Percentiles rank a stretch among this genome's conserved stretches.
Evolutionary conservation across 768 basidiomycete genomes (phyloP).

Genomic region (Rhodotorula diobovata): DNA sequence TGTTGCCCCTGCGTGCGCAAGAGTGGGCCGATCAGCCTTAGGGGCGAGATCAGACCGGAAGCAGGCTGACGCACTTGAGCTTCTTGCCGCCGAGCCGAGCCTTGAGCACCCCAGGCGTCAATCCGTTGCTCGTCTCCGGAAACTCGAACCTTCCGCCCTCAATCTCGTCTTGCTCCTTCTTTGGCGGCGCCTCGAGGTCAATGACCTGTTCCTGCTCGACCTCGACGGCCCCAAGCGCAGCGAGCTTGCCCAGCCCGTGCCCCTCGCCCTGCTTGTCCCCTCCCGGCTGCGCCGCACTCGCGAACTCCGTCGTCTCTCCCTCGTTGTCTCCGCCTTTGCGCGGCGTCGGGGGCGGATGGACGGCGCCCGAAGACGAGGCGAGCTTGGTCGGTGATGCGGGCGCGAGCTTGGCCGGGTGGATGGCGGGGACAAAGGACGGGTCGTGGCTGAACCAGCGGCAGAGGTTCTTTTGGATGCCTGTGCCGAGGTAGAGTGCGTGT

Average conservation of each 20-base stretch:
- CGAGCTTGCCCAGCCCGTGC: conserved; percentile 22
- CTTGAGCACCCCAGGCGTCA: conserved; percentile 27
- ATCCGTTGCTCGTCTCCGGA: conserved; percentile 28
- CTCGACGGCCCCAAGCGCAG: conserved; percentile 3
- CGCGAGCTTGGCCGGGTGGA: conserved; percentile 35
- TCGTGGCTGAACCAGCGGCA: conserved; percentile 37
- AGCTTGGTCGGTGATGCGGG: conserved; percentile 18
- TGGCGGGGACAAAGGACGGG: conserved; percentile 13
- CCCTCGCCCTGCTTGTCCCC: conserved; percentile 11
- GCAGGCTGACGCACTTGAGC: conserved; percentile 34
- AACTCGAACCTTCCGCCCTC: conserved; percentile 15
- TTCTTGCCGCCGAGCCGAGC: conserved; percentile 40
- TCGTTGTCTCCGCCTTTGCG: not conserved
- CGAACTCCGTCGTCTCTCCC: not conserved
- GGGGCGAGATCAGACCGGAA: not conserved
- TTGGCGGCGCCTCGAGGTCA: not conserved
- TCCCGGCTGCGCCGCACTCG: not conserved
- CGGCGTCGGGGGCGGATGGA: not conserved
- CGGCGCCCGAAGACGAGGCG: not conserved
- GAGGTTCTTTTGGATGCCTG: conserved; percentile 43
- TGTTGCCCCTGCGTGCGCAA: conserved; percentile 27
- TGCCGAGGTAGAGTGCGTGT: not conserved
- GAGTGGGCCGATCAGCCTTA: too few species aligned
- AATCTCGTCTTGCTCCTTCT: not conserved
- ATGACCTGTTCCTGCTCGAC: conserved; percentile 17